These are phyloP conservation scores for Colletotrichum camelliae DNA, from an alignment of 2,329 filamentous ascomycete genomes.

Conservation along the genomic window DNA sequence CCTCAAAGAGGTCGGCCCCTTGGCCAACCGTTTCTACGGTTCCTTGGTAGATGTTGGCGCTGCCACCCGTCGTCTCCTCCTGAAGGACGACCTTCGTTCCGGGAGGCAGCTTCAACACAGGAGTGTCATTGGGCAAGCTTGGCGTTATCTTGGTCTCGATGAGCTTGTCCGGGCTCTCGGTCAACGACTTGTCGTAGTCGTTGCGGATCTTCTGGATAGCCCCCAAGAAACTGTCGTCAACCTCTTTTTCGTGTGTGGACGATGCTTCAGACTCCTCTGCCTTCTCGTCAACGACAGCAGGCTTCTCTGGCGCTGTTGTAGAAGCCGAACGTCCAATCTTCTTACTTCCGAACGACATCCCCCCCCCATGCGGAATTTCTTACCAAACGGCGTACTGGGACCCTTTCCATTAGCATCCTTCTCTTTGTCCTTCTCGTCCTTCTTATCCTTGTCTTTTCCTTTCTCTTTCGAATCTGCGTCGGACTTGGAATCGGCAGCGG, in stretches of 20 bases:
- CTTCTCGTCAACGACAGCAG: slow-evolving; percentile 77
- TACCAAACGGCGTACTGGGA: slow-evolving; percentile 72
- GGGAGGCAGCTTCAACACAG: slow-evolving; percentile 73
- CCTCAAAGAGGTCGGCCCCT: slow-evolving; percentile 84
- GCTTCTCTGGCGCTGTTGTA: slow-evolving; percentile 72
- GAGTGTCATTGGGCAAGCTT: slow-evolving; percentile 75
- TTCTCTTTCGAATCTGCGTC: slow-evolving; percentile 45
- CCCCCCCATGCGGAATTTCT: slow-evolving; percentile 77
- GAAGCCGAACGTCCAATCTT: slow-evolving; percentile 77
- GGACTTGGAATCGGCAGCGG: slow-evolving; percentile 44
- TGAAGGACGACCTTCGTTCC: slow-evolving; percentile 73
- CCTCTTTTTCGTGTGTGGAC: slow-evolving; percentile 71
- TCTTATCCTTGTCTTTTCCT: slow-evolving; percentile 50
- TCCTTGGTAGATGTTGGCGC: slow-evolving; percentile 88
- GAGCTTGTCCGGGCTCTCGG: slow-evolving; percentile 56
- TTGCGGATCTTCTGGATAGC: slow-evolving; percentile 75
- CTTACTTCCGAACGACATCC: slow-evolving; percentile 76
- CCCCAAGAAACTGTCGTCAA: slow-evolving; percentile 78
- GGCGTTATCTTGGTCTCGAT: slow-evolving; percentile 72
- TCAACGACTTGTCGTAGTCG: slow-evolving; percentile 73
- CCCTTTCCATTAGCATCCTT: slow-evolving; percentile 58
- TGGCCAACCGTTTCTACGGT: slow-evolving; percentile 79
- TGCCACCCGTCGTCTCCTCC: slow-evolving; percentile 71
- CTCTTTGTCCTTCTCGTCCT: slow-evolving; percentile 45
- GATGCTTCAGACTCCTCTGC: slow-evolving; percentile 70